Conservation (phyloP, 306 rosid species). For the Sindora glabra region DNA sequence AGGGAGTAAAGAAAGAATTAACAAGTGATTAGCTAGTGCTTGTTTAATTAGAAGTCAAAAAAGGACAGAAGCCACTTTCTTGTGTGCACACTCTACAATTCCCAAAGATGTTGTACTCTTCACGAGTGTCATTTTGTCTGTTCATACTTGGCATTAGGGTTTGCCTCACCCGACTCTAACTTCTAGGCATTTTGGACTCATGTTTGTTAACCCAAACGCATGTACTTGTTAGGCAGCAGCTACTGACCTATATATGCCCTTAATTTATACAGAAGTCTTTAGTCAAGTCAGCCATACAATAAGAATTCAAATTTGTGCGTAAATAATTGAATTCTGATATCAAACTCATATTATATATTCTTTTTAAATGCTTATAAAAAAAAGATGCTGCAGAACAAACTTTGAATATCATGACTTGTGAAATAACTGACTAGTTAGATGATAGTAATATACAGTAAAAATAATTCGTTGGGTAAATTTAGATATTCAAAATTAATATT, state of each 20-base stretch:
- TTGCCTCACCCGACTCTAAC: slow-evolving; percentile 38
- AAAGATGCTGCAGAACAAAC: slow-evolving; percentile 4
- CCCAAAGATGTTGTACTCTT: slow-evolving; percentile 39
- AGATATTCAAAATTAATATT: too few species aligned
- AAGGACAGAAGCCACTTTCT: slow-evolving; percentile 24
- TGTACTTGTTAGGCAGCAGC: slow-evolving; percentile 4
- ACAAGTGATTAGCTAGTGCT: too few species aligned
- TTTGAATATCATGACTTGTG: too few species aligned
- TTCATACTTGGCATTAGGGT: slow-evolving; percentile 31
- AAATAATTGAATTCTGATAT: background rate
- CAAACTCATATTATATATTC: too few species aligned
- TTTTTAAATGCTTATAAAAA: too few species aligned
- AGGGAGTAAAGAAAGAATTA: too few species aligned
- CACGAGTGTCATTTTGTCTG: slow-evolving; percentile 50
- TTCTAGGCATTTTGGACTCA: slow-evolving; percentile 28
- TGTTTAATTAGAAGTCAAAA: slow-evolving; percentile 10
- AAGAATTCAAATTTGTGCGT: background rate
- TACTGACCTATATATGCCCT: too few species aligned
- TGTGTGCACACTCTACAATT: slow-evolving; percentile 41
- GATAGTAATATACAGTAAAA: too few species aligned
- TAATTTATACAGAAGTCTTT: too few species aligned
- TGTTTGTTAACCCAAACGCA: slow-evolving; percentile 12
- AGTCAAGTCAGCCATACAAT: too few species aligned
- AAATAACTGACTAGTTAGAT: too few species aligned
- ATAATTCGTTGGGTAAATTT: too few species aligned